Evolutionary conservation across 306 rosid species (phyloP), one percentile per base, ranked within the genome.

Genomic region (Prunus mume): DNA sequence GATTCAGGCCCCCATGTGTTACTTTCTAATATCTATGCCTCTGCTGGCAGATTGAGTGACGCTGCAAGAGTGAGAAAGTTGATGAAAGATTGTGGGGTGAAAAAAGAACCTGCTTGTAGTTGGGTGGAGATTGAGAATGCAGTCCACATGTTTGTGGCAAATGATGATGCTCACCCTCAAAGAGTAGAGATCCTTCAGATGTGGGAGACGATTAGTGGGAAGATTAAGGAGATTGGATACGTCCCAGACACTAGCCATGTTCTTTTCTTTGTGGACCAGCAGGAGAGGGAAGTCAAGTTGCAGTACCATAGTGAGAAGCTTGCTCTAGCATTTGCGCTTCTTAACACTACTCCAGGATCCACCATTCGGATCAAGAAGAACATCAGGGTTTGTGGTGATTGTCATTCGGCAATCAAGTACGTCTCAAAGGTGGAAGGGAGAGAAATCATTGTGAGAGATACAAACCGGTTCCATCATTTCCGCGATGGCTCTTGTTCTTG

Each of bases 41-140:
- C 81, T 9, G 78, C 81, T 18, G 74, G 81, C 14, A 81, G 78
- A 76, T 72, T 77, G 78, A 45, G n/a, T 4, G 81, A 81, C 12
- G 85, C 78, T 27, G 74, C 78, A 60, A 76, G 72, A 51, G 78
- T 81, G 65, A 76, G 85, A 68, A 81, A 72, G 75, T 76, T 72
- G 78, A 81, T 81, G 81, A 76, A 81, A 77, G 79, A 78, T 22
- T 56, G 76, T 45, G 81, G 85, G 60, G 81, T 81, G 68, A 81
- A 77, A 73, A 81, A 81, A 71, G 76, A 82, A 68, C 85, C 79
- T 61, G 85, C 85, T 65, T 82, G 85, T 74, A 82, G 85, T 73
- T 82, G 85, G 85, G 85, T 82, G 47, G 85, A 78, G 54, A 78
- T 82, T 2, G 85, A 78, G 72, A 82, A 82, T 73, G 71, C 79